A percentile compares a stretch with the other conserved stretches of the same genome.
Evolutionary conservation across 352 stramenopile species (phyloP).

Genomic region (Phytopythium cucurbitacearum): DNA sequence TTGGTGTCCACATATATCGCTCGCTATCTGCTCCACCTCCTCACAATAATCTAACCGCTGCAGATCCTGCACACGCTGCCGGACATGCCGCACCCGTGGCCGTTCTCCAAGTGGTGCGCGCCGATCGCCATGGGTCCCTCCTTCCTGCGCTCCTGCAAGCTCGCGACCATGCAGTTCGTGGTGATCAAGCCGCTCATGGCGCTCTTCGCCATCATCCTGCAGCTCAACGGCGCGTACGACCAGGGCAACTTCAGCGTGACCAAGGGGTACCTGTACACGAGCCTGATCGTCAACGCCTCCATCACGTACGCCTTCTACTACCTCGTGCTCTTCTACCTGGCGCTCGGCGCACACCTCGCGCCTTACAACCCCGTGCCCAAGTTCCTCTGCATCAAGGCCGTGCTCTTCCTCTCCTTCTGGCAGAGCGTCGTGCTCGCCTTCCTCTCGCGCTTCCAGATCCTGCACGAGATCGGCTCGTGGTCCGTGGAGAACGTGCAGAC

Average conservation of each 20-base stretch:
- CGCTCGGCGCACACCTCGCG: slow-evolving; percentile 84
- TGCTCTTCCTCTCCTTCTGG: slow-evolving; percentile 99
- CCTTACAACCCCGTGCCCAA: slow-evolving; percentile 96
- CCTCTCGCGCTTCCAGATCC: slow-evolving; percentile 85
- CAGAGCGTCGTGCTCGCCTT: slow-evolving; percentile 92
- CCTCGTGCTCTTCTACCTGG: slow-evolving; percentile 96
- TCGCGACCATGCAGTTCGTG: slow-evolving; percentile 95
- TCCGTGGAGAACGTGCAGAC: slow-evolving; percentile 95
- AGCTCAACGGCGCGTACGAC: slow-evolving; percentile 75
- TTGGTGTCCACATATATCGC: slow-evolving; percentile 16
- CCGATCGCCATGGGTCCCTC: slow-evolving; percentile 77
- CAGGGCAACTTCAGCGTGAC: slow-evolving; percentile 83
- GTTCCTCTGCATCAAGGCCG: slow-evolving; percentile 98
- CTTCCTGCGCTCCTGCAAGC: slow-evolving; percentile 93
- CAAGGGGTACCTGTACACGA: slow-evolving; percentile 90
- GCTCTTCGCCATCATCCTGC: slow-evolving; percentile 83
- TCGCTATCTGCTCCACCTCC: slow-evolving; percentile 13
- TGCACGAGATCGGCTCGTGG: slow-evolving; percentile 90
- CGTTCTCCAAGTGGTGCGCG: slow-evolving; percentile 55
- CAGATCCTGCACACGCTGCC: slow-evolving; percentile 50
- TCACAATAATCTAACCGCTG: not conserved
- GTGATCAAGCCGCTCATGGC: slow-evolving; percentile 92
- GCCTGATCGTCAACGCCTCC: slow-evolving; percentile 93
- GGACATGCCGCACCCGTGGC: slow-evolving; percentile 71
- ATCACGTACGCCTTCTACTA: slow-evolving; percentile 98